These are phyloP conservation scores for Salix caprea DNA, from an alignment of 345 rosid genomes.

Conservation along the genomic window DNA sequence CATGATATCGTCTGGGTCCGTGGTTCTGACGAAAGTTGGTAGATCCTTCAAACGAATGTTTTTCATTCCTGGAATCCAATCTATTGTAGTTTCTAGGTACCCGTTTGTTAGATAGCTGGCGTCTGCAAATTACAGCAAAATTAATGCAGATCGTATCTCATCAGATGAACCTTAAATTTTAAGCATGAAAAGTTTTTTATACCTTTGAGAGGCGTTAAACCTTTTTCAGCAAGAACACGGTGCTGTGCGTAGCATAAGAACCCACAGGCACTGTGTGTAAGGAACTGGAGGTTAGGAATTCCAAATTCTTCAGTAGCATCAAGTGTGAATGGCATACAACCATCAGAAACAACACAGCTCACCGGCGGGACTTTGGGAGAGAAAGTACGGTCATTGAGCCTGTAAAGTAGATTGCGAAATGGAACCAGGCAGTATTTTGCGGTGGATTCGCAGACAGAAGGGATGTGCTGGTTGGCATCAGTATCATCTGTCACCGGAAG, in stretches of 20 bases:
- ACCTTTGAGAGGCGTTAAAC: neutral
- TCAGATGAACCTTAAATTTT: neutral
- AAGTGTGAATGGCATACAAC: neutral
- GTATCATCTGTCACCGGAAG: neutral
- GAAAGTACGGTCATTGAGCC: neutral
- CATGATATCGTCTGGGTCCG: neutral
- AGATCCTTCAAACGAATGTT: neutral
- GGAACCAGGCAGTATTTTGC: neutral
- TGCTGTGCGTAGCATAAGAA: neutral
- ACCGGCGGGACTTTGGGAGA: neutral
- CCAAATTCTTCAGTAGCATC: neutral
- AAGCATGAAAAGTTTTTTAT: neutral
- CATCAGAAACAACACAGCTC: neutral
- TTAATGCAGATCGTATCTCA: neutral
- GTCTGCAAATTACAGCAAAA: neutral
- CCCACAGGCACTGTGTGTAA: neutral
- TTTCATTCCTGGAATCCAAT: conserved; percentile 6
- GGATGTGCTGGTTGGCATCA: neutral
- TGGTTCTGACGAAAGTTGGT: neutral
- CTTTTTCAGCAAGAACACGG: neutral
- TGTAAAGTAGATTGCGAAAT: neutral
- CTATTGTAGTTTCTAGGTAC: conserved; percentile 1
- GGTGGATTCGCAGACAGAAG: neutral
- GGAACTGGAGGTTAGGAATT: neutral
- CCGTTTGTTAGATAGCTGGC: conserved; percentile 1